phyloP scores from a whole-genome alignment of 1,284 basidiomycete species.

The Puccinia hordei region DNA sequence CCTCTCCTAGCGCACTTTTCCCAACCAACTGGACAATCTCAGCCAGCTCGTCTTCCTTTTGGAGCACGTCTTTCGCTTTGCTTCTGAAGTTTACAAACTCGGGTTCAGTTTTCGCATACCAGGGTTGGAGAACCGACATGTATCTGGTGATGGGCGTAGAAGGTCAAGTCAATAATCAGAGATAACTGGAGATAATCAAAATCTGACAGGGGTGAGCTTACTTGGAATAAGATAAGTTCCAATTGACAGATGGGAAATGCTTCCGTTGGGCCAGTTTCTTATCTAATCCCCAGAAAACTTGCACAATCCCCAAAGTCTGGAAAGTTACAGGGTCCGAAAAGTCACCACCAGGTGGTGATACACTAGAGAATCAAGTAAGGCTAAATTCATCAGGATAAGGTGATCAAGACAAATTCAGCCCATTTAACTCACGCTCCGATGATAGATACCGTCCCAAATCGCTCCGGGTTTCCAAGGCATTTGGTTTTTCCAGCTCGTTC shows the following conservation, averaged over 20 bases:
- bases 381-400: background rate
- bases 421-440: constrained; percentile 78
- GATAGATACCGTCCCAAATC: constrained; percentile 93
- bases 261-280: constrained; percentile 59
- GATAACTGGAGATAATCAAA: background rate
- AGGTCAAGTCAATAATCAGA: background rate
- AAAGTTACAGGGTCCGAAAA: constrained; percentile 99
- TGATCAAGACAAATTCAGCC: constrained; percentile 17
- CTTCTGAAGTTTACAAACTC: constrained; percentile 91
- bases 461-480: constrained; percentile 83
- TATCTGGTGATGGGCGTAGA: constrained; percentile 27
- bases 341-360: constrained; percentile 97
- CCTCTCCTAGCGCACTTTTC: constrained; percentile 94
- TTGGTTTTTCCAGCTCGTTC: constrained; percentile 97
- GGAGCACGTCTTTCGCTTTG: constrained; percentile 91
- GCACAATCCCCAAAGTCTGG: constrained; percentile 95
- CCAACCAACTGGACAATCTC: constrained; percentile 99
- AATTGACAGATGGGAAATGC: constrained; percentile 98
- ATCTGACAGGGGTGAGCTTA: constrained; percentile 62
- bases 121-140: constrained; percentile 87
- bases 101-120: constrained; percentile 86
- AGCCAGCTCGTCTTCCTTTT: constrained; percentile 97
- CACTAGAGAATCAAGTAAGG: constrained; percentile 63
- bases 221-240: constrained; percentile 98
- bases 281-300: constrained; percentile 91